These are phyloP conservation scores for Neotropicomus parvogracilis DNA, from an alignment of 1,284 basidiomycete species.

Conservation along the genomic window DNA sequence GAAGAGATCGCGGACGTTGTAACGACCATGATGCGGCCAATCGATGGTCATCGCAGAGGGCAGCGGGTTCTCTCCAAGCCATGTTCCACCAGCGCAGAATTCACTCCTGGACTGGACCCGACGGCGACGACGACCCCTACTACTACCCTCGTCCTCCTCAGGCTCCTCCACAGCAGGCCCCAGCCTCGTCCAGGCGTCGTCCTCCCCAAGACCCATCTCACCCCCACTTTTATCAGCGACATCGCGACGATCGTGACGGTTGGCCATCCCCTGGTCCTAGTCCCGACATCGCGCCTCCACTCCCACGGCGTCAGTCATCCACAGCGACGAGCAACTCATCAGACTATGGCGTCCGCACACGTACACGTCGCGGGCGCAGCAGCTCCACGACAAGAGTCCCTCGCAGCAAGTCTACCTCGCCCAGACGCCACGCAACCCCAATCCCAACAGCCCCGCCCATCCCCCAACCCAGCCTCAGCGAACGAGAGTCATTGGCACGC, in stretches of 20 bases:
- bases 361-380: conserved; percentile 20
- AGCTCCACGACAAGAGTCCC: conserved; percentile 14
- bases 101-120: conserved; percentile 8
- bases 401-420: conserved; percentile 23
- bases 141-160: conserved; percentile 20
- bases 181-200: conserved; percentile 17
- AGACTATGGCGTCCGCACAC: conserved; percentile 17
- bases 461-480: conserved; percentile 21
- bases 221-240: conserved; percentile 15
- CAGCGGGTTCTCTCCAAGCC: background rate
- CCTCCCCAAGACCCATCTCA: conserved; percentile 11
- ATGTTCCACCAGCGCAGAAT: conserved; percentile 2
- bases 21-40: background rate
- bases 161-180: conserved; percentile 8
- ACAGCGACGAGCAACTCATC: conserved; percentile 15
- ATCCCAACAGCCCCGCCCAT: conserved; percentile 16
- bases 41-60: background rate
- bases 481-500: conserved; percentile 21
- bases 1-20: too few species aligned
- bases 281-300: conserved; percentile 16
- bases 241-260: conserved; percentile 24
- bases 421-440: conserved; percentile 18
- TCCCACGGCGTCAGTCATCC: conserved; percentile 21
- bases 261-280: conserved; percentile 13
- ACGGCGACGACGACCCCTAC: conserved; percentile 19